phyloP scores from a whole-genome alignment of 73 alveolate species.

The Tetrahymena malaccensis region DNA sequence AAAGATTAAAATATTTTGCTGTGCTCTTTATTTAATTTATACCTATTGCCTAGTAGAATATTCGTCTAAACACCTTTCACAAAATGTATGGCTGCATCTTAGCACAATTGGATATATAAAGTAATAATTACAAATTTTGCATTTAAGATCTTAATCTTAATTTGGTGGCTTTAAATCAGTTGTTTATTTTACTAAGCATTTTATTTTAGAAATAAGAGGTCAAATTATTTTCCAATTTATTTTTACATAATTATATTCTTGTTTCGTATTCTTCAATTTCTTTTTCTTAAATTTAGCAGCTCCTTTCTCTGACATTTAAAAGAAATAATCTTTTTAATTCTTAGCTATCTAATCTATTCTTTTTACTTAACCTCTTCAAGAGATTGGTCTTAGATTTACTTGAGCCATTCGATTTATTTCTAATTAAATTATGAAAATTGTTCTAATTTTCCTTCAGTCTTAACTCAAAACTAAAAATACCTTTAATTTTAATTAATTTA shows the following conservation, averaged over 20 bases:
- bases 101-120: background rate
- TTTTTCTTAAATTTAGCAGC: background rate
- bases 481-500: background rate
- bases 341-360: background rate
- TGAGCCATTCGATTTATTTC: background rate
- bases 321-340: background rate
- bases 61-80: background rate
- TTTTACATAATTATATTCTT: background rate
- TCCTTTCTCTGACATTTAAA: background rate
- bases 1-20: background rate
- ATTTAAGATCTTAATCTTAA: background rate
- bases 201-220: background rate
- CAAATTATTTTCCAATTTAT: background rate
- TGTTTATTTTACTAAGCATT: background rate
- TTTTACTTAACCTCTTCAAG: background rate
- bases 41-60: background rate
- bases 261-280: background rate
- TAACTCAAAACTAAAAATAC: background rate
- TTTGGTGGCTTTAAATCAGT: background rate
- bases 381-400: background rate
- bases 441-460: background rate
- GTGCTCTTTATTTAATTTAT: background rate
- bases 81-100: background rate
- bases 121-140: background rate
- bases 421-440: background rate